phyloP scores from a whole-genome alignment of 345 rosid species.

The Camelina laxa region DNA sequence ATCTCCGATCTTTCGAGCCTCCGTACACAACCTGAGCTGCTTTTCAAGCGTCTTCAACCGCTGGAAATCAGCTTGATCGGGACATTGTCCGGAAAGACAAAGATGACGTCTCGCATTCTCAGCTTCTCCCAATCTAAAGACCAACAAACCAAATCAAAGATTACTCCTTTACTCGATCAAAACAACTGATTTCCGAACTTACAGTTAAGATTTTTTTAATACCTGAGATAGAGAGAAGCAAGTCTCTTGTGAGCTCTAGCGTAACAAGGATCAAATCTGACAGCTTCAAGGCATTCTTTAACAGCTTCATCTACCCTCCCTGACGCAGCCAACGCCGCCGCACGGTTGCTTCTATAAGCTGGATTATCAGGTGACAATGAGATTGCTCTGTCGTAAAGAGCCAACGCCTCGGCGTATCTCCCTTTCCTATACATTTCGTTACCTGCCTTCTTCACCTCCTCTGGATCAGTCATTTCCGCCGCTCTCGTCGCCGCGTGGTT shows the following conservation, averaged over 20 bases:
- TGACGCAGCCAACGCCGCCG: conserved; percentile 79
- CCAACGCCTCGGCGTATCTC: conserved; percentile 70
- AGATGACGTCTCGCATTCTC: conserved; percentile 76
- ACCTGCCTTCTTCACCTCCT: conserved; percentile 79
- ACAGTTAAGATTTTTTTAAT: not conserved
- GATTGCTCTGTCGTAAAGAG: conserved; percentile 76
- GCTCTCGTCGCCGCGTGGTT: conserved; percentile 54
- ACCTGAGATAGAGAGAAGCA: conserved; percentile 87
- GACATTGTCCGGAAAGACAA: conserved; percentile 61
- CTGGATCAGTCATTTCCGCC: conserved; percentile 54
- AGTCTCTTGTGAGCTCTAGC: conserved; percentile 83
- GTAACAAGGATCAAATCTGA: conserved; percentile 72
- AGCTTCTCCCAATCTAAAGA: conserved; percentile 73
- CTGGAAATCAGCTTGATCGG: conserved; percentile 68
- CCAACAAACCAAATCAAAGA: conserved; percentile 6
- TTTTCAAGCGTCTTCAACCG: conserved; percentile 79
- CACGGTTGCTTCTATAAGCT: conserved; percentile 80
- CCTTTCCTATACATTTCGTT: conserved; percentile 85
- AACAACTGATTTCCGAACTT: not conserved
- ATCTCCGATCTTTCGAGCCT: conserved; percentile 77
- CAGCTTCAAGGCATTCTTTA: conserved; percentile 86
- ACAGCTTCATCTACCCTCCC: conserved; percentile 83
- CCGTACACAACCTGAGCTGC: conserved; percentile 67
- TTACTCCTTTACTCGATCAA: not conserved
- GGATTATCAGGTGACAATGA: conserved; percentile 75